Base-by-base conservation (phyloP, 1,139 yeast genomes). In the Insectozyma bohioensis region DNA sequence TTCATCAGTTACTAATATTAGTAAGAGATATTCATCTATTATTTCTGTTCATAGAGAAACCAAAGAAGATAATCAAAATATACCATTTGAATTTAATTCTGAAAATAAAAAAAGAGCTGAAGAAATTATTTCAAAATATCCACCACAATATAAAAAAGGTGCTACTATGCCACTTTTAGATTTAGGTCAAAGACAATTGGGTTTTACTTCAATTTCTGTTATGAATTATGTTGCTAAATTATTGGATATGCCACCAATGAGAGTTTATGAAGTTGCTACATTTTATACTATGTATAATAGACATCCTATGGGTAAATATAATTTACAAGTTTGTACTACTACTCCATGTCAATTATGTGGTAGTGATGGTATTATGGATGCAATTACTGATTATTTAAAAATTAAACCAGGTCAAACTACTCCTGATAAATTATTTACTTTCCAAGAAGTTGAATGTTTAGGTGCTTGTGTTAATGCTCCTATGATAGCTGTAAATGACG, bases 391-490 rank as follows among this genome's bases (percentile, higher is more conserved):
- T 30, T 75, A 78, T 49, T 72, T 86, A 44, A 68, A 74, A 33
- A 68, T 85, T 52, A 72, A 79, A 55, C 86, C 90, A 12, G 95
- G 95, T 43, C 80, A 85, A 57, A 85, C 92, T 40, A 83, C 95
- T 26, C 56, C 67, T 21, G 95, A 86, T 62, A 80, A 80, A 26
- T 63, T 82, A 48, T 86, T 85, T 68, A 84, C 95, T 11, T 66
- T 86, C 43, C 87, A 85, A 49, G 95, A 86, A 61, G 95, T 86
- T 39, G 95, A 86, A 62, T 86, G 95, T 62, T 76, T 85, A 40
- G 95, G 95, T 39, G 95, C 95, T 6, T 86, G 95, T 69, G 88
- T 85, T 36, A 86, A 86, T 60, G 95, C 85, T 11, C 95, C 95
- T 38, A 85, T 86, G 87, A 64, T 87, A 46, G 95, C 85, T 37